These are phyloP conservation scores for Verbena officinalis DNA, from an alignment of 257 asterid species.

Conservation along the genomic window DNA sequence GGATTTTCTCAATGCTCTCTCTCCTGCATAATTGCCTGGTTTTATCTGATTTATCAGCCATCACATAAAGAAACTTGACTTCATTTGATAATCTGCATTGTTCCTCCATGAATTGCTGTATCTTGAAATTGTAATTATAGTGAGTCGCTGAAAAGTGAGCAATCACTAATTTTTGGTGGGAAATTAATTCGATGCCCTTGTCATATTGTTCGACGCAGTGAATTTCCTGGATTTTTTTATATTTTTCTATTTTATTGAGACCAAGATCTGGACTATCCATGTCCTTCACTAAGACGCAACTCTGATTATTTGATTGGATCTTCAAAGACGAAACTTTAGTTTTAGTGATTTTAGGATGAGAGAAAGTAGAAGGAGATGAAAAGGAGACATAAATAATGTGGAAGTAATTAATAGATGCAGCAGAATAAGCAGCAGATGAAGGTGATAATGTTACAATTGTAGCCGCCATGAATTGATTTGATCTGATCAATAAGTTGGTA, in stretches of 20 bases:
- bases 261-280: background rate
- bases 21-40: slow-evolving; percentile 16
- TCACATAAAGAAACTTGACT: slow-evolving; percentile 11
- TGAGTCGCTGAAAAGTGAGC: slow-evolving; percentile 29
- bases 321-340: slow-evolving; percentile 4
- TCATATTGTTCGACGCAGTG: slow-evolving; percentile 9
- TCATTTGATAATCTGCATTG: background rate
- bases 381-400: background rate
- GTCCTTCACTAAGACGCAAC: background rate
- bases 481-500: too few species aligned
- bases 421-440: background rate
- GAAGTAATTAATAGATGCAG: slow-evolving; percentile 8
- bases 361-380: background rate
- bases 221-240: background rate
- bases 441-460: background rate
- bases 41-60: slow-evolving; percentile 20
- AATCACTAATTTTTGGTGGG: slow-evolving; percentile 16
- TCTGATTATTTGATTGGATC: background rate
- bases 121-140: background rate
- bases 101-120: slow-evolving; percentile 27
- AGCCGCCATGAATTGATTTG: too few species aligned
- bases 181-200: background rate
- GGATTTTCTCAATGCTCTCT: slow-evolving; percentile 18
- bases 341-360: background rate
- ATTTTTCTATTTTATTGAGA: background rate